Evolutionary conservation across 208 protist species (phyloP), one percentile per base, ranked within the genome.

Genomic region (Acanthamoeba castellanii): DNA sequence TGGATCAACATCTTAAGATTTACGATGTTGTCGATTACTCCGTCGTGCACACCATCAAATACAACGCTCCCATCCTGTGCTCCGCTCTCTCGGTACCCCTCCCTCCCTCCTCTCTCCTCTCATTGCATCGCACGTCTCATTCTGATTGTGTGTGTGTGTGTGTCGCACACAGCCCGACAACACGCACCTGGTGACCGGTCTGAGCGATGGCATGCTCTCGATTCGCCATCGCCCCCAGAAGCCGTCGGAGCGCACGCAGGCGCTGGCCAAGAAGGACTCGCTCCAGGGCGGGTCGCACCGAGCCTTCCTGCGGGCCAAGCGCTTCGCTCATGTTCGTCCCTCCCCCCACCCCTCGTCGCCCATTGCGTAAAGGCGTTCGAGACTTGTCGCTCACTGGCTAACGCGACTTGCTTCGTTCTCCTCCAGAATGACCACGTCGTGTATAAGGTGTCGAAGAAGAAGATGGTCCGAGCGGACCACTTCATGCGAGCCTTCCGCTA

Each of bases 1-100:
- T 97, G 18, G 96, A 97, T 70, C 96, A 96, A n/a, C 92, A 95
- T 42, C 92, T 97, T 55, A 97, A 97, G 84, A 90, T 97, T n/a
- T 94, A 96, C 66, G 96, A 97, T 55, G 70, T 96, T 11, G 47
- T 45, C 45, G 95, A 90, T 84, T 96, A 96, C 82, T 91, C 78
- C n/a, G 96, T 97, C n/a, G 59, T 87, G 22, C 93, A 97, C 81
- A 94, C 61, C 42, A 61, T 97, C 94, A 96, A 94, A 95, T 97
- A 96, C 87, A 50, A 94, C 30, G 95, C 95, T 13, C 96, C 96
- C 7, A 55, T 97, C 32, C 89, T 97, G n/a, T 95, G 74, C 27
- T 34, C 96, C 3, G 95, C 95, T 1, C 66, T 97, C 9, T 95
- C 95, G 87, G 95, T 96, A 95, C 34, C 68, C 66, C 14, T 55